Base-by-base conservation (phyloP, 1,284 basidiomycete genomes). In the Irpex lacteus region DNA sequence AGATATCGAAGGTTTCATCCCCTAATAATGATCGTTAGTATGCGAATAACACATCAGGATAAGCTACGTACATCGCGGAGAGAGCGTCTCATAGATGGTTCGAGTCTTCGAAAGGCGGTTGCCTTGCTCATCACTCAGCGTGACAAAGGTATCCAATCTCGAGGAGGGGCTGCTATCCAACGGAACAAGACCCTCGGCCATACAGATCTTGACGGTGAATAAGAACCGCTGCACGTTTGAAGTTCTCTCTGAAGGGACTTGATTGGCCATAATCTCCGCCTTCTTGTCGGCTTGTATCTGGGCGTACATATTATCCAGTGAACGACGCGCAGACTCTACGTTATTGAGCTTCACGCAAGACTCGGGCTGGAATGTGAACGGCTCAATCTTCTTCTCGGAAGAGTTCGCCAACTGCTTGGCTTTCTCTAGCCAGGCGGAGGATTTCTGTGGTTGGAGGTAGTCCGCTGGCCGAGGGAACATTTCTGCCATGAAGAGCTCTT, bases 301-400 rank as follows among this genome's bases (percentile, higher is more conserved):
- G 60, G 85, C 89, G 76, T 98, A 99, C 82, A 99, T 91, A 70
- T 91, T 92, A 75, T 99, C 98, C 62, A 99, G 82, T 61, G 98
- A 82, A 64, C 88, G 87, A 9, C 96, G 87, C 0, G 96, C 96
- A 1, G 94, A 91, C 71, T 98, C 96, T 67, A 99, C 91, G 74
- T 99, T 98, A 81, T 99, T 99, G 57, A 99, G 84, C 79, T 98
- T 98, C 72, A 99, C 94, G 72, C 97, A 98, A 0, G 95, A 96
- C 79, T 96, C 86, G 0, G 95, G 84, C 61, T 89, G 90, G 80
- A 99, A 98, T 72, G 96, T 94, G 83, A 98, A 99, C 5, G 94
- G 92, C 71, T 95, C 92, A 58, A 94, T 84, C 76, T 94, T 95
- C 81, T 94, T 95, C 76, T 98, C 95, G 19, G 91, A 90, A 65